Conservation (phyloP, 2,329 filamentous ascomycete genomes). For the Sodiomyces alkalinus region DNA sequence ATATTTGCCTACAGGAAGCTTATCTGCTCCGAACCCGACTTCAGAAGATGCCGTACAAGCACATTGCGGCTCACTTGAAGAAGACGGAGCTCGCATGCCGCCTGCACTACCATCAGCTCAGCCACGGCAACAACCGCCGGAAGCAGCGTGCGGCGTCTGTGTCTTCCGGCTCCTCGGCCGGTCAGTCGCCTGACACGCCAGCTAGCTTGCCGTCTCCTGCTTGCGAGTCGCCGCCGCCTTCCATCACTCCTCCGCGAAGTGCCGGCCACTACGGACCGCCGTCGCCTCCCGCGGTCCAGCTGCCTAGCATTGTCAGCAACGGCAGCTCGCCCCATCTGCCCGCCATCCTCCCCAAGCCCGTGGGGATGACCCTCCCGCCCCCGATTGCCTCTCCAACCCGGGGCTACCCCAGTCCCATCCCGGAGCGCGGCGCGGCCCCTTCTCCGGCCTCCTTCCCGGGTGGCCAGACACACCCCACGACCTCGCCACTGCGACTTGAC, state of each 20-base stretch:
- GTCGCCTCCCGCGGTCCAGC: conserved; percentile 31
- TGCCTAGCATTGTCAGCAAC: conserved; percentile 36
- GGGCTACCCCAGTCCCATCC: conserved; percentile 23
- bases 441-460: conserved; percentile 21
- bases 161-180: conserved; percentile 46
- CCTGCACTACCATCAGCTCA: conserved; percentile 75
- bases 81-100: conserved; percentile 82
- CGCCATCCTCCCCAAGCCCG: conserved; percentile 52
- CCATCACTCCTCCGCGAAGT: conserved; percentile 31
- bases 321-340: conserved; percentile 36
- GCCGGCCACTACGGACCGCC: conserved; percentile 27
- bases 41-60: conserved; percentile 84
- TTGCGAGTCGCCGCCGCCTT: conserved; percentile 31
- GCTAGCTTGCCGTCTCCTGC: conserved; percentile 34
- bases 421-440: conserved; percentile 24
- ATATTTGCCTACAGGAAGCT: conserved; percentile 46
- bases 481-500: conserved; percentile 42
- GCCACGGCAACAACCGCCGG: conserved; percentile 66
- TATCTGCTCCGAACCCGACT: conserved; percentile 73
- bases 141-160: conserved; percentile 55
- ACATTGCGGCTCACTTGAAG: conserved; percentile 71
- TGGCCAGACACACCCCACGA: conserved; percentile 14
- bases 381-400: conserved; percentile 19
- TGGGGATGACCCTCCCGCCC: conserved; percentile 29
- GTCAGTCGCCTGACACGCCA: conserved; percentile 34